A percentile compares a stretch with the other conserved stretches of the same genome.
Evolutionary conservation across 257 asterid genomes (phyloP).

Genomic region (Capsicum chinense): DNA sequence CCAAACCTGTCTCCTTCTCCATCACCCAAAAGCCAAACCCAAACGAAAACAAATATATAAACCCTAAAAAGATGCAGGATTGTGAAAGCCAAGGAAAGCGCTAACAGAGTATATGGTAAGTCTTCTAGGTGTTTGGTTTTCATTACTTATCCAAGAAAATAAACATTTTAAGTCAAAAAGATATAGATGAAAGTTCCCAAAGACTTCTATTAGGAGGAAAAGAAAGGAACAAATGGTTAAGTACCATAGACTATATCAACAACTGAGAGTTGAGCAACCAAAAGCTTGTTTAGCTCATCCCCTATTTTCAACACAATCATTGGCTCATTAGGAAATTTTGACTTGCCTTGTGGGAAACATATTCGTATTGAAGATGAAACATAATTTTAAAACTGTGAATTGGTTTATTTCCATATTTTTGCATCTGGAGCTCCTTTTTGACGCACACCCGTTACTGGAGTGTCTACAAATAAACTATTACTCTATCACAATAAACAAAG

Average conservation of each 20-base stretch:
- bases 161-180: neutral
- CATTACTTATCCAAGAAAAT: conserved; percentile 9
- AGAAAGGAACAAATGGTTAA: neutral
- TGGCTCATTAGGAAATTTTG: neutral
- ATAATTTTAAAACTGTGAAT: neutral
- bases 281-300: conserved; percentile 5
- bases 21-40: neutral
- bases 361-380: neutral
- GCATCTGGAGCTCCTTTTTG: neutral
- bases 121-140: neutral
- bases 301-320: neutral
- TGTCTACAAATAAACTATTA: neutral
- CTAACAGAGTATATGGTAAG: neutral
- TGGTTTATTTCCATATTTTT: neutral
- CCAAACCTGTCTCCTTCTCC: neutral
- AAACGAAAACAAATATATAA: neutral
- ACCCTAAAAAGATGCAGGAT: neutral
- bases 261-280: neutral
- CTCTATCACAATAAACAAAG: neutral
- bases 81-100: neutral
- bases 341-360: neutral
- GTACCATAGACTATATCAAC: neutral
- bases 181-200: neutral
- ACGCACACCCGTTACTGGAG: neutral
- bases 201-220: neutral